These are phyloP conservation scores for Fusarium sacchari DNA, from an alignment of 2,329 filamentous ascomycete genomes.

Conservation along the genomic window DNA sequence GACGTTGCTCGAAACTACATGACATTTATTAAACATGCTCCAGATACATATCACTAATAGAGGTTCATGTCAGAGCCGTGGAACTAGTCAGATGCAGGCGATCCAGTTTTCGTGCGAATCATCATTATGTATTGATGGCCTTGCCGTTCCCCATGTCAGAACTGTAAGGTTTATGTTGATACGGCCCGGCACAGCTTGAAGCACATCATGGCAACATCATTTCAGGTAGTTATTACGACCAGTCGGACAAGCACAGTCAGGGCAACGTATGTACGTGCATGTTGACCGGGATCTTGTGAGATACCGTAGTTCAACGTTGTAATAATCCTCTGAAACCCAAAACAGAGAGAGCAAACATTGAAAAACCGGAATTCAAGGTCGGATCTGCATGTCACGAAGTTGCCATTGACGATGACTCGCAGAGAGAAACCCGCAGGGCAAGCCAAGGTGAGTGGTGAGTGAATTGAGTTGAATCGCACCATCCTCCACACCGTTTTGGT, in stretches of 20 bases:
- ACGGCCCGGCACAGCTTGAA: slow-evolving; percentile 2
- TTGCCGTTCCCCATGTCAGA: slow-evolving; percentile 10
- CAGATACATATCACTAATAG: slow-evolving; percentile 10
- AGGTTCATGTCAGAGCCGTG: slow-evolving; percentile 16
- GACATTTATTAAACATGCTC: slow-evolving; percentile 20
- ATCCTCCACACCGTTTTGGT: slow-evolving; percentile 33
- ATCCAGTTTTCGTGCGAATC: slow-evolving; percentile 18
- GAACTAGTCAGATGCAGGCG: slow-evolving; percentile 14
- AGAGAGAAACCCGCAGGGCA: slow-evolving; percentile 26
- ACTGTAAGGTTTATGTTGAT: slow-evolving; percentile 4
- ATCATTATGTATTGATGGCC: slow-evolving; percentile 4
- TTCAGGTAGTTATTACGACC: slow-evolving; percentile 1
- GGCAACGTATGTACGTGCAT: neutral
- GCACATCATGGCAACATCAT: slow-evolving; percentile 28
- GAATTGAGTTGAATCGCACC: slow-evolving; percentile 38
- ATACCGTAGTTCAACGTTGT: neutral
- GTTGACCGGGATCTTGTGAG: neutral
- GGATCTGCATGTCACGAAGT: slow-evolving; percentile 42
- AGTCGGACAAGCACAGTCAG: neutral
- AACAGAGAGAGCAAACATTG: neutral
- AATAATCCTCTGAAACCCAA: slow-evolving; percentile 1
- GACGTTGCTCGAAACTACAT: slow-evolving; percentile 25
- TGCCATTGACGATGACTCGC: slow-evolving; percentile 42
- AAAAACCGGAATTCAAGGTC: slow-evolving; percentile 37
- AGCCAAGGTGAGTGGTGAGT: slow-evolving; percentile 21